Base-by-base conservation (phyloP, 495 filamentous ascomycete species). In the Corynascus novoguineensis region DNA sequence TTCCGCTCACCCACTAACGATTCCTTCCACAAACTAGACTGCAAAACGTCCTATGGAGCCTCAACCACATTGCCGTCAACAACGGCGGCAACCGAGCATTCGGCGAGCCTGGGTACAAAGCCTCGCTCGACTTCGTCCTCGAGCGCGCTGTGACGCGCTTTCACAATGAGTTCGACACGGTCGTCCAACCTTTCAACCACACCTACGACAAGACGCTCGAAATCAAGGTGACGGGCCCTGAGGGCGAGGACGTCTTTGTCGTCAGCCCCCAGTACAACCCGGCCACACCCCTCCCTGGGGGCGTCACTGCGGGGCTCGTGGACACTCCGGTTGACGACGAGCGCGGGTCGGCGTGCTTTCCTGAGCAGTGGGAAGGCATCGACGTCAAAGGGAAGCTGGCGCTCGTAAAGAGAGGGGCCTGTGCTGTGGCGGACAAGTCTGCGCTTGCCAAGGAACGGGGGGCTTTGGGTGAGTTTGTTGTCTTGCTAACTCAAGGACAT, bases 121-220 rank as follows among this genome's bases (percentile, higher is more conserved):
- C 78, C 51, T 89, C 83, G 1, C 74, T 86, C 42, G 72, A 86
- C 42, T 89, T 78, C 55, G 62, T 89, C 55, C 79, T 81, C 44
- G 68, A 71, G 40, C 72, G 69, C 9, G 64, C 64, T 0, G 53
- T 65, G 62, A 74, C 58, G 53, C 68, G 65, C 3, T 68, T 73
- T 59, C 47, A 19, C 49, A n/a, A 44, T 9, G 28, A 68, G 41
- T 60, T 64, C 32, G 65, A 70, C 63, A 70, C 86, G 38, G 72
- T 75, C 60, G 73, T 75, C 50, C 84, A 89, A 65, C 66, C 73
- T 0, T 86, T 84, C 69, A 66, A 57, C 47, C 70, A 67, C 35
- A 68, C 66, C 22, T 66, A 66, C 53, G 63, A 65, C 29, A 59
- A 68, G 53, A 65, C 68, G 4, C 53, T 54, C 15, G 15, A 60